Base-by-base conservation (phyloP, 2,329 filamentous ascomycete genomes). In the Phoma sp. region DNA sequence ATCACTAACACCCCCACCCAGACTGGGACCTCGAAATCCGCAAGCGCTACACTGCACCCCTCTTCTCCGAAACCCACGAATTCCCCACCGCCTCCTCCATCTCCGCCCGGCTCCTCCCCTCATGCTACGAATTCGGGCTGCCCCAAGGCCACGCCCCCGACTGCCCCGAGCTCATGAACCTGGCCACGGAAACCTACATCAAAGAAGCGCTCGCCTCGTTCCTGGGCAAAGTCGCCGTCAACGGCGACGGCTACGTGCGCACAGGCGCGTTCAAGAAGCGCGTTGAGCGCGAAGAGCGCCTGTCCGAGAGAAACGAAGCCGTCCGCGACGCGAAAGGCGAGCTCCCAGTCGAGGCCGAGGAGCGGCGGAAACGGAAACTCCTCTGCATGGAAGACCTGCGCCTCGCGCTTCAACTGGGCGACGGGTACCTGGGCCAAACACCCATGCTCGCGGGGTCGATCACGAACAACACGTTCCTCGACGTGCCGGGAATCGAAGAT, bases 341-440 rank as follows among this genome's bases (percentile, higher is more conserved):
- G 25, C 77, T 97, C 5, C 93, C 93, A 0, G 79, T 92, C 32
- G 92, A 97, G 74, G 85, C 89, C 3, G 91, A 89, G 69, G 88
- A 89, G 47, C 87, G 89, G 13, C 85, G 85, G 50, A 86, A 89
- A 64, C 82, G 91, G 35, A 84, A 86, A 5, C 86, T 90, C 0
- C 76, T 97, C 1, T 87, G 87, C 11, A 88, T 93, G 77, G 86
- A 87, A 14, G 93, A 97, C 71, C 75, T 97, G 42, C 83, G 89
- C 33, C 78, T 96, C 3, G 86, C 90, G 0, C 74, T 96, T 13
- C 85, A 89, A 55, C 82, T 96, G 60, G 87, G 89, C 10, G 90
- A 95, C 48, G 85, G 84, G 24, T 88, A 90, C 55, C 81, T 96
- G 59, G 86, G 87, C 8, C 86, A 90, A 56, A 93, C 95, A 77